Evolutionary conservation across 371 early-diverging fungal species (phyloP), one percentile per base, ranked within the genome.

Genomic region (Mucor sp.): DNA sequence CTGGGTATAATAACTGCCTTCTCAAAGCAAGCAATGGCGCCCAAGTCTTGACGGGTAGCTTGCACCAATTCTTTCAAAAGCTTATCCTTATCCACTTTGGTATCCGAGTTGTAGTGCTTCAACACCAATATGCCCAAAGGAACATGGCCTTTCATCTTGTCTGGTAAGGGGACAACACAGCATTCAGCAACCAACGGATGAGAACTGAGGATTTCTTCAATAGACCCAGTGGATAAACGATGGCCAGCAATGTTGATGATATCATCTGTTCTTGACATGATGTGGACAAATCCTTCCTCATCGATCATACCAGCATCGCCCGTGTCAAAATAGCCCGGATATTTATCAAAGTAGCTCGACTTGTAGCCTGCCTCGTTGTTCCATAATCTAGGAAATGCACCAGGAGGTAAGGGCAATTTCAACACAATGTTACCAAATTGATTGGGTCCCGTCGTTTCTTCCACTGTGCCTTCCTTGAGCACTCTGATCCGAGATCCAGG

Each of bases 171-270:
- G 0, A 92, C 90, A 4, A 90, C 90, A 67, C 89, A 89, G 48
- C 88, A 87, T 74, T 97, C 98, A 12, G 93, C 93, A 21, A 97
- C 89, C 41, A 74, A 70, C 0, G 79, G 80, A 74, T 94, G 89
- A 5, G 86, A 81, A 17, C 90, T 84, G 4, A 93, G 77, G 6
- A 93, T 89, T 70, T 93, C 90, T 75, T 98, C 98, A 37, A 97
- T 91, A 0, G 93, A 93, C 5, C 95, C 95, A n/a, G 96, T 94
- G n/a, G 93, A 93, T 1, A 98, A 77, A 14, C 98, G 90, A 72
- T 97, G 98, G 6, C 96, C 79, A 1, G 97, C 95, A 0, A 95
- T 92, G 70, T 98, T 97, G 68, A 98, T 91, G 44, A 97, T 92
- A 67, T 98, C 98, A 74, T 97, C 97, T 17, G 93, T 94, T 57